Evolutionary conservation across 768 basidiomycete genomes (phyloP).

Genomic region (Tricholoma saponaceum): DNA sequence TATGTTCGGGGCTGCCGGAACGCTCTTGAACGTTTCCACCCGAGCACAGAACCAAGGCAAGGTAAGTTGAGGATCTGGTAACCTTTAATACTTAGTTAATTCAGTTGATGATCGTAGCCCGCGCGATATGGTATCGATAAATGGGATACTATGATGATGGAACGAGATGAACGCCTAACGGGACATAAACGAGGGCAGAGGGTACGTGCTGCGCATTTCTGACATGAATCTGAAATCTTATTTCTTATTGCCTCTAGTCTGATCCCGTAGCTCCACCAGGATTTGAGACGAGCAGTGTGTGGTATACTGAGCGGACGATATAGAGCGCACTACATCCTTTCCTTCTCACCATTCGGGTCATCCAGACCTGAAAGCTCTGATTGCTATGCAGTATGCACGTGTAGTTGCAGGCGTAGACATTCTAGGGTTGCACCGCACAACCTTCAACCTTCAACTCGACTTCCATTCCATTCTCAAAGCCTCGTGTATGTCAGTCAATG

Average conservation of each 20-base stretch:
- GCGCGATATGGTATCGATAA: conserved; percentile 80
- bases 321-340: too few relatives aligned
- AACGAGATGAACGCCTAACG: conserved; percentile 82
- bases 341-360: not conserved
- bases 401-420: not conserved
- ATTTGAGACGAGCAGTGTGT: conserved; percentile 71
- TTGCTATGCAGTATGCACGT: not conserved
- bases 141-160: conserved; percentile 98
- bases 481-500: not conserved
- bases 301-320: conserved; percentile 57
- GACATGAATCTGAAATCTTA: not conserved
- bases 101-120: conserved; percentile 42
- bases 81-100: not conserved
- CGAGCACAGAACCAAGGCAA: conserved; percentile 88
- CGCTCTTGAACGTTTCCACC: conserved; percentile 75
- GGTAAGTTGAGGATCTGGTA: conserved; percentile 37
- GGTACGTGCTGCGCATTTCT: conserved; percentile 41
- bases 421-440: not conserved
- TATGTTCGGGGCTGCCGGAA: conserved; percentile 91
- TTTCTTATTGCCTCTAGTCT: conserved; percentile 37
- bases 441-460: not conserved
- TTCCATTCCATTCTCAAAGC: not conserved
- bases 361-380: not conserved
- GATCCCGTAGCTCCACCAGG: conserved; percentile 63
- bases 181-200: conserved; percentile 84